These are phyloP conservation scores for Penicillium olsonii DNA, from an alignment of 2,329 filamentous ascomycete species.

Conservation along the genomic window DNA sequence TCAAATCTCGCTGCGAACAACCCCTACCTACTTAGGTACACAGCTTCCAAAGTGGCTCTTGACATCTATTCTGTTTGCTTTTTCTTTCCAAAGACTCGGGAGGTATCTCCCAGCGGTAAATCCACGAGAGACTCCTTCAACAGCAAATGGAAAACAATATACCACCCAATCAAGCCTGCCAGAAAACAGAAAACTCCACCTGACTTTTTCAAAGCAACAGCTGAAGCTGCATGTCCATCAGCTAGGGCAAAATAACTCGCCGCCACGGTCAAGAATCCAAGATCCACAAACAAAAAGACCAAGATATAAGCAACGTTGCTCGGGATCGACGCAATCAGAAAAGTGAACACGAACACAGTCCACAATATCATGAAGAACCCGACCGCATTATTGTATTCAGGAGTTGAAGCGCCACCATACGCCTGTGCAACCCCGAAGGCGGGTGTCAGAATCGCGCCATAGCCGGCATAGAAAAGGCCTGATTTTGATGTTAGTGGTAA, in stretches of 20 bases:
- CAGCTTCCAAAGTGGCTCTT: neutral
- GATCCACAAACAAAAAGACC: neutral
- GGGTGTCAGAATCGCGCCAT: slow-evolving; percentile 51
- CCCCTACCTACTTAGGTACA: no score
- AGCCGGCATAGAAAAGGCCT: slow-evolving; percentile 54
- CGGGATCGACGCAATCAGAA: slow-evolving; percentile 22
- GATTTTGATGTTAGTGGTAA: neutral
- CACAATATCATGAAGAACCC: slow-evolving; percentile 53
- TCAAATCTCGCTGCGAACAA: no score
- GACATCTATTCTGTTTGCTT: neutral
- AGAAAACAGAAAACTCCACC: slow-evolving; percentile 52
- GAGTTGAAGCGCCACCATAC: slow-evolving; percentile 44
- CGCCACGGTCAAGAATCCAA: neutral
- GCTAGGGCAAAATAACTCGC: slow-evolving; percentile 1
- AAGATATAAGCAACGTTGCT: neutral
- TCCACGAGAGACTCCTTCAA: slow-evolving; percentile 42
- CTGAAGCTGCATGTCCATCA: neutral
- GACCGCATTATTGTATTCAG: slow-evolving; percentile 51
- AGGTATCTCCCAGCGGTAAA: slow-evolving; percentile 47
- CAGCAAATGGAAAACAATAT: slow-evolving; percentile 47
- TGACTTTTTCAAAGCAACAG: slow-evolving; percentile 16
- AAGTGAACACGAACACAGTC: slow-evolving; percentile 51
- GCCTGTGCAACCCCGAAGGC: slow-evolving; percentile 48
- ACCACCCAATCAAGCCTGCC: slow-evolving; percentile 50
- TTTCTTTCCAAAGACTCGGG: slow-evolving; percentile 41